Evolutionary conservation across 2,329 filamentous ascomycete genomes (phyloP), one percentile per base, ranked within the genome.

Genomic region (Madurella mycetomatis): DNA sequence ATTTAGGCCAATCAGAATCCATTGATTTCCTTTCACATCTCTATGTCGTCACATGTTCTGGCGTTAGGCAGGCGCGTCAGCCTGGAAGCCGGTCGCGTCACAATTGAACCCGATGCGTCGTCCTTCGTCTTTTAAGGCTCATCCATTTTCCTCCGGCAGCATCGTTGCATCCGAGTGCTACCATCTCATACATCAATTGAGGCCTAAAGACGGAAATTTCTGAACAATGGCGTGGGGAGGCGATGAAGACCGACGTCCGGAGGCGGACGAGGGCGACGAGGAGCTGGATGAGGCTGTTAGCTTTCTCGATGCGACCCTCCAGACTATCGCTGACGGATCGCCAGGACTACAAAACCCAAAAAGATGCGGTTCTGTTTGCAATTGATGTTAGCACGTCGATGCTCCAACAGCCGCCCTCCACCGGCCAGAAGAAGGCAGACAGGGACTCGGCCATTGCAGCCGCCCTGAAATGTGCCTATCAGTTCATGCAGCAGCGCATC

Each of bases 301-400:
- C 18, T 31, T 34, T 47, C 15, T n/a, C 40, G 45, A 17, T 32
- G 60, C 40, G 64, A 46, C 47, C 11, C 17, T 55, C 47, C 17
- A 4, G 9, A 16, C 4, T 13, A 19, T 5, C 4, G 2, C 61
- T 66, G 17, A 64, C 47, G 16, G 11, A 34, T 37, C 53, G 41
- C 11, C 63, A 92, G 90, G 86, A 84, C 70, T 99, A 94, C 76
- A 95, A 92, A 74, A 81, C 87, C 1, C 86, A 92, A 67, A 96
- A 96, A 74, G 94, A 99, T 84, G 94, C 94, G n/a, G 82, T 97
- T n/a, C 79, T 99, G 19, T 92, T 99, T 68, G 92, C 91, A 13
- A 96, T 99, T 65, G 88, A 97, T 65, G 80, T 97, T 67, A 96
- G 88, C 76, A 73, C 83, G 39, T 91, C 90, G 0, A 99, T 97